Percentiles rank a stretch among this genome's conserved stretches.
phyloP scores from a whole-genome alignment of 352 stramenopile genomes.

The Phytophthora agathidicida region DNA sequence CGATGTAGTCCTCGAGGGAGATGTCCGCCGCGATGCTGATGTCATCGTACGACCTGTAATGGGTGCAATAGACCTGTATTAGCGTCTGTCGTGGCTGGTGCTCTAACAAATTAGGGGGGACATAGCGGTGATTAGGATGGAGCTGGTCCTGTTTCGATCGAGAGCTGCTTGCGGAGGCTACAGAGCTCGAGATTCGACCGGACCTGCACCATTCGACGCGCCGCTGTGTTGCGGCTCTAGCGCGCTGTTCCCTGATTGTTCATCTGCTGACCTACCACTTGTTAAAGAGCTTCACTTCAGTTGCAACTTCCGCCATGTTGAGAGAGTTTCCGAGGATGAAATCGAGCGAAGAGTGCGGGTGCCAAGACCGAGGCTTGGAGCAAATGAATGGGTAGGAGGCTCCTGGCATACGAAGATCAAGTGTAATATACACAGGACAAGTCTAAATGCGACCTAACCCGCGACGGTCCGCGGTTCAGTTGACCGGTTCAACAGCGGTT shows the following conservation, averaged over 20 bases:
- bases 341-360: constrained; percentile 34
- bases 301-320: constrained; percentile 93
- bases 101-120: no score
- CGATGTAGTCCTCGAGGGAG: constrained; percentile 99
- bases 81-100: constrained; percentile 9
- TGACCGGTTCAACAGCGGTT: constrained; percentile 23
- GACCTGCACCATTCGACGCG: not conserved
- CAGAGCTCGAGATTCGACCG: not conserved
- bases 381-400: constrained; percentile 89
- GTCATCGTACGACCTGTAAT: constrained; percentile 96
- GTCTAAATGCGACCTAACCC: constrained; percentile 30
- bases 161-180: not conserved
- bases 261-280: constrained; percentile 84
- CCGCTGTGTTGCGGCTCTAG: not conserved
- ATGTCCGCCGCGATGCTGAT: constrained; percentile 98
- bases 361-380: constrained; percentile 6
- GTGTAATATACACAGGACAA: constrained; percentile 64
- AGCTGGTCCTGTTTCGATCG: not conserved
- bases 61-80: constrained; percentile 28
- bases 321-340: constrained; percentile 91
- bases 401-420: constrained; percentile 59
- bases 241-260: not conserved
- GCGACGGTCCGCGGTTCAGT: constrained; percentile 17
- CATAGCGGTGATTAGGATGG: no score
- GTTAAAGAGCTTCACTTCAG: constrained; percentile 96